A percentile compares a stretch with the other conserved stretches of the same genome.
Evolutionary conservation across 805 yeast genomes (phyloP).

Genomic region (Starmera quercuum): DNA sequence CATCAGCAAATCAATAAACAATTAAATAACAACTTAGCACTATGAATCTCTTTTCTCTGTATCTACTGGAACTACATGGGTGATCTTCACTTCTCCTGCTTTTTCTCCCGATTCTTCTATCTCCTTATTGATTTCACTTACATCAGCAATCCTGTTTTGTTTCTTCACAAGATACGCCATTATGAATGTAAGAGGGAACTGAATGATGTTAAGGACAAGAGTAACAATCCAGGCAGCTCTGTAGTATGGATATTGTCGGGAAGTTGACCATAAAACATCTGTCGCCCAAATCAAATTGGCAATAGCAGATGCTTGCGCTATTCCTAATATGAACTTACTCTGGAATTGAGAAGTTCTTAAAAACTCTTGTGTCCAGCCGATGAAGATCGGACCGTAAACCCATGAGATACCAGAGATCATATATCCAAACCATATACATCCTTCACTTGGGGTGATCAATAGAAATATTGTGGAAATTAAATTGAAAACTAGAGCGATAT

Average conservation of each 20-base stretch:
- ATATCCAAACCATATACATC: slow-evolving; percentile 1
- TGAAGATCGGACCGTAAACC: slow-evolving; percentile 1
- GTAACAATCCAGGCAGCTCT: slow-evolving; percentile 1
- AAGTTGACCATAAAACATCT: slow-evolving; percentile 1
- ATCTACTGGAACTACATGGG: too few relatives aligned
- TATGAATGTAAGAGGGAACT: slow-evolving; percentile 1
- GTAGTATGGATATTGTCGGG: slow-evolving; percentile 1
- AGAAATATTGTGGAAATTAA: neutral
- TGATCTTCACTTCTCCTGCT: too few relatives aligned
- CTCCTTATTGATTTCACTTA: too few relatives aligned
- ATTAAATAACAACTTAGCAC: too few relatives aligned
- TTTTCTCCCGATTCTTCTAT: too few relatives aligned
- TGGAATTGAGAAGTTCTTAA: slow-evolving; percentile 1
- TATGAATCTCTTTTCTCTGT: too few relatives aligned
- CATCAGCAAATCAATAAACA: too few relatives aligned
- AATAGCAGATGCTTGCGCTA: slow-evolving; percentile 1
- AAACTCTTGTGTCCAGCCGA: slow-evolving; percentile 2
- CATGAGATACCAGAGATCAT: slow-evolving; percentile 1
- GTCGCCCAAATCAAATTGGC: slow-evolving; percentile 2
- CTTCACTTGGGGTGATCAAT: slow-evolving; percentile 1
- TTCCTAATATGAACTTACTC: slow-evolving; percentile 1
- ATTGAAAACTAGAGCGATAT: neutral
- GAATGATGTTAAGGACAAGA: neutral
- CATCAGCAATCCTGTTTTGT: too few relatives aligned
- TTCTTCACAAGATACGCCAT: neutral